A percentile compares a stretch with the other conserved stretches of the same genome.
These are phyloP conservation scores for Metschnikowia picachoensis DNA, from an alignment of 805 yeast genomes.

Conservation along the genomic window DNA sequence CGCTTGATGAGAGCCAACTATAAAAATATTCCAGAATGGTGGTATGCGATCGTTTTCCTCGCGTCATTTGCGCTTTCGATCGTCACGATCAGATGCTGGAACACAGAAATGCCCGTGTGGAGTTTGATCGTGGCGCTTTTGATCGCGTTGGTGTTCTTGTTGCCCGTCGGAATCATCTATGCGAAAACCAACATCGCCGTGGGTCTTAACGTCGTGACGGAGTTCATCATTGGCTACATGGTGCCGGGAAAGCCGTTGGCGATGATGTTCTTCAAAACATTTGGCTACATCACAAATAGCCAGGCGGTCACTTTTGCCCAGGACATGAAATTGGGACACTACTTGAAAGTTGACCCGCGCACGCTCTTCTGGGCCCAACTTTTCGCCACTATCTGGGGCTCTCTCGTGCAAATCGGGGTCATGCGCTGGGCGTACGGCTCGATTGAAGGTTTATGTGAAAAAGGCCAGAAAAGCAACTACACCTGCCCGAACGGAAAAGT, in stretches of 20 bases:
- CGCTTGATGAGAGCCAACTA: constrained; percentile 48
- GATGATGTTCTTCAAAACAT: constrained; percentile 46
- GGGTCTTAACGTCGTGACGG: constrained; percentile 42
- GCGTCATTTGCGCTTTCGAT: constrained; percentile 33
- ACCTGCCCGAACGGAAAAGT: constrained; percentile 41
- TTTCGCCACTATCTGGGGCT: constrained; percentile 40
- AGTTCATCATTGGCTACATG: constrained; percentile 42
- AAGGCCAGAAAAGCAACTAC: constrained; percentile 27
- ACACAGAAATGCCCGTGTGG: constrained; percentile 44
- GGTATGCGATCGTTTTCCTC: constrained; percentile 33
- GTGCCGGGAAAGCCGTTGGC: constrained; percentile 47
- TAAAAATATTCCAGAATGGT: constrained; percentile 43
- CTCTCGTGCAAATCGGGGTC: constrained; percentile 37
- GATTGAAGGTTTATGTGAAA: constrained; percentile 33
- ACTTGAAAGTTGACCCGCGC: constrained; percentile 41
- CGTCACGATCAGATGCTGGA: constrained; percentile 37
- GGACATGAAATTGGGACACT: constrained; percentile 43
- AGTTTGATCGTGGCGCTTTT: constrained; percentile 35
- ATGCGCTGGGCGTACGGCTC: constrained; percentile 41
- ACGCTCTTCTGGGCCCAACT: constrained; percentile 41
- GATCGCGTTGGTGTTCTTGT: constrained; percentile 36
- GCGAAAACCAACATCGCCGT: constrained; percentile 36
- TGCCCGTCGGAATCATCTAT: constrained; percentile 39
- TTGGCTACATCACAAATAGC: constrained; percentile 44
- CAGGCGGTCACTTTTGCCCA: constrained; percentile 50